phyloP scores from a whole-genome alignment of 176 grass and related monocot species.

The Elaeis guineensis region DNA sequence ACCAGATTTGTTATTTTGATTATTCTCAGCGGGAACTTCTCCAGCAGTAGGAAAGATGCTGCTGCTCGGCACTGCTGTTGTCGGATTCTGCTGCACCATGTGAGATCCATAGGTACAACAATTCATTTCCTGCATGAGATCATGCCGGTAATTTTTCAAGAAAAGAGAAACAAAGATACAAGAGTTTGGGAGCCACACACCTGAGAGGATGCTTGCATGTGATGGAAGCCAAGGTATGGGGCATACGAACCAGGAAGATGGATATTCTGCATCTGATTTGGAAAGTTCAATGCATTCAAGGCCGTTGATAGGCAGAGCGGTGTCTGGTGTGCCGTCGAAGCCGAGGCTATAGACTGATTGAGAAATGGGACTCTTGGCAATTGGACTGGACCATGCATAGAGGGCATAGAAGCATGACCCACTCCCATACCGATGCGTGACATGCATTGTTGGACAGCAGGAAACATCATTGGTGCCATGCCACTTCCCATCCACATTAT shows the following conservation, averaged over 20 bases:
- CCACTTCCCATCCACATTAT: constrained; percentile 98
- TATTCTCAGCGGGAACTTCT: constrained; percentile 20
- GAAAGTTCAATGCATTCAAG: constrained; percentile 30
- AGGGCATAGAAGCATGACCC: constrained; percentile 20
- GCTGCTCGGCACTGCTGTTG: constrained; percentile 2
- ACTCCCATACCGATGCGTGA: constrained; percentile 51
- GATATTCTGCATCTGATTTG: constrained; percentile 32
- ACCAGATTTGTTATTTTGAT: constrained; percentile 22
- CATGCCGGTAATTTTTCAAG: constrained; percentile 28
- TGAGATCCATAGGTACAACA: constrained; percentile 50
- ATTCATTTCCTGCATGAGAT: constrained; percentile 46
- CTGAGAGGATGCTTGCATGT: constrained; percentile 36
- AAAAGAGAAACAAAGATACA: neutral
- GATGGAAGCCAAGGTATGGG: constrained; percentile 58
- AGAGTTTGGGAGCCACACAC: neutral
- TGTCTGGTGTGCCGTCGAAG: constrained; percentile 26
- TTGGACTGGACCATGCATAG: constrained; percentile 13
- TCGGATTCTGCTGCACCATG: constrained; percentile 36
- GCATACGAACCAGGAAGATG: constrained; percentile 41
- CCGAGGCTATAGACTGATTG: constrained; percentile 28
- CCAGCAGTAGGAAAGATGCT: constrained; percentile 7
- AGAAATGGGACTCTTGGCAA: constrained; percentile 61
- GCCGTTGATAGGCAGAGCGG: constrained; percentile 20
- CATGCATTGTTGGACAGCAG: constrained; percentile 71
- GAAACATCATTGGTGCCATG: constrained; percentile 81